These are phyloP conservation scores for Alternaria infectoria DNA, from an alignment of 2,329 filamentous ascomycete species.

Conservation along the genomic window DNA sequence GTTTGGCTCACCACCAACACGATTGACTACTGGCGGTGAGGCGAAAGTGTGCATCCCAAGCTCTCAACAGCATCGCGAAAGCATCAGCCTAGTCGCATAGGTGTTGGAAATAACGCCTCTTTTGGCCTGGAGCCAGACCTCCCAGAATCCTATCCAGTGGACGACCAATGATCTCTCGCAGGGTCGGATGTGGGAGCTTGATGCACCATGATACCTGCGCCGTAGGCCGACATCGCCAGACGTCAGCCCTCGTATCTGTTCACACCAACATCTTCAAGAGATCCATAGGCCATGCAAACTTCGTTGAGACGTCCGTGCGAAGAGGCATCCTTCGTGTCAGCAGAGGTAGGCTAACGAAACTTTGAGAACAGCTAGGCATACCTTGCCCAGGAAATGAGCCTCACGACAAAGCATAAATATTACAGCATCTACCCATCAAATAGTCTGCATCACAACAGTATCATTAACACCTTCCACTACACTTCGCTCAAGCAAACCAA, in stretches of 20 bases:
- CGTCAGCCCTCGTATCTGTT: not conserved
- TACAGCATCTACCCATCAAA: not conserved
- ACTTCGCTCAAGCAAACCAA: not conserved
- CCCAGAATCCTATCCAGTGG: not conserved
- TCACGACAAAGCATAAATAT: not conserved
- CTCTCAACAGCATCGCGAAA: not conserved
- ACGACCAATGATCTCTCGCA: not conserved
- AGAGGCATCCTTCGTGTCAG: slow-evolving; percentile 2
- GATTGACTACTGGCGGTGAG: not conserved
- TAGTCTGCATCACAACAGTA: not conserved
- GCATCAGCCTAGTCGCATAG: not conserved
- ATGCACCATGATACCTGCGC: not conserved
- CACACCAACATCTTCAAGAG: not conserved
- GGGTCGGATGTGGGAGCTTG: not conserved
- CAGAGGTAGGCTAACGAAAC: not conserved
- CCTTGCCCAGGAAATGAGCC: not conserved
- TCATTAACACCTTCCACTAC: not conserved
- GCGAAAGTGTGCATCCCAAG: not conserved
- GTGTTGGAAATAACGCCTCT: not conserved
- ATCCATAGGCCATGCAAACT: not conserved
- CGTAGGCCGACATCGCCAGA: not conserved
- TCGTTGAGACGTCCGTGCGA: slow-evolving; percentile 1
- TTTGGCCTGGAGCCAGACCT: not conserved
- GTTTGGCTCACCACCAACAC: not conserved
- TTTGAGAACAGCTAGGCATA: not conserved